Evolutionary conservation across 148 eudicot genomes (phyloP).

Genomic region (Pouteria glomerata): DNA sequence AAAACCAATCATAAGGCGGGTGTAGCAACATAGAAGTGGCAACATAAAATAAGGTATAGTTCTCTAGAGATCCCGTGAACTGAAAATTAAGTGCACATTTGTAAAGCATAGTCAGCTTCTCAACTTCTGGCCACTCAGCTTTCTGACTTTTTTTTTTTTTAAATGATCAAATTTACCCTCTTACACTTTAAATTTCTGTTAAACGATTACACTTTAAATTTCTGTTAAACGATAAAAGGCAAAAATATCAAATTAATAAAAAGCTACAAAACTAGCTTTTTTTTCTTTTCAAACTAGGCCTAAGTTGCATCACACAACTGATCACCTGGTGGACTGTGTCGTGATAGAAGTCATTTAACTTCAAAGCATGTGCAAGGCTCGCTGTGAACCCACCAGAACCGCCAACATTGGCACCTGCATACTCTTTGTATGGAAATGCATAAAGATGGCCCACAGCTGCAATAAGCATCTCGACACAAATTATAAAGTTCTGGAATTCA

Average conservation of each 20-base stretch:
- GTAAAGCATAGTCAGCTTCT: no score
- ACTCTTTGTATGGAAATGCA: conserved; percentile 97
- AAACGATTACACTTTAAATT: no score
- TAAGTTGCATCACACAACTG: conserved; percentile 42
- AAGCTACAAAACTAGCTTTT: no score
- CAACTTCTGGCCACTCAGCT: no score
- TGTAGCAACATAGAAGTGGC: no score
- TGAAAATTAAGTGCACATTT: no score
- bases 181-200: no score
- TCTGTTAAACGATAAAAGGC: no score
- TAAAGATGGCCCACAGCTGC: conserved; percentile 91
- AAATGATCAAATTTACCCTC: no score
- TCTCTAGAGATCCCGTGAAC: background rate
- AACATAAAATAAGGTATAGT: background rate
- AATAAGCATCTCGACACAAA: conserved; percentile 96
- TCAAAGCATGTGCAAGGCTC: conserved; percentile 89
- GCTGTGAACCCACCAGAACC: conserved; percentile 59
- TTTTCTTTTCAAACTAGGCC: no score
- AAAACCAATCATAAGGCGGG: background rate
- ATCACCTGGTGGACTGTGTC: conserved; percentile 96
- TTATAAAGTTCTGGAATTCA: conserved; percentile 75
- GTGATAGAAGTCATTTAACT: conserved; percentile 87
- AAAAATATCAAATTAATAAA: no score
- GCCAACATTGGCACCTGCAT: conserved; percentile 93
- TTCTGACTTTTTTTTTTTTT: no score